Conservation (phyloP, 768 basidiomycete genomes). For the Infundibulicybe gibba region DNA sequence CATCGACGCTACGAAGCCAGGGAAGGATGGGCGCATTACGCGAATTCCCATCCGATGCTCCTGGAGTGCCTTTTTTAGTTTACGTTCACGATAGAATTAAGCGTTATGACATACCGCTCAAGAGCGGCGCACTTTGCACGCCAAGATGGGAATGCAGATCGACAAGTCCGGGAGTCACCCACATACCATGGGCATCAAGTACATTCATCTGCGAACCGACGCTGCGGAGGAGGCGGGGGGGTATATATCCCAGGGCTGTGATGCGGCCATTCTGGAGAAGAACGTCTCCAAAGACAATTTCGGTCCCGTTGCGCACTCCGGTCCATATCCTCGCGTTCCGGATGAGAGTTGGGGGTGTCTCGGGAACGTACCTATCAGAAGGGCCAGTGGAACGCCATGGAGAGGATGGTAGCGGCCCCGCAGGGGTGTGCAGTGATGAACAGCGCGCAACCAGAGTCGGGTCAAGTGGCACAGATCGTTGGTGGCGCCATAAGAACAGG, state of each 20-base stretch:
- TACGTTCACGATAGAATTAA: neutral
- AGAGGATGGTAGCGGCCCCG: conserved; percentile 19
- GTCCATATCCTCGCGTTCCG: conserved; percentile 81
- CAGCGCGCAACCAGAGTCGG: too few relatives aligned
- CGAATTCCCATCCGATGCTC: conserved; percentile 57
- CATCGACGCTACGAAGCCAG: conserved; percentile 69
- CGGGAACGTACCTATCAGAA: conserved; percentile 55
- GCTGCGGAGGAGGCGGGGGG: conserved; percentile 15
- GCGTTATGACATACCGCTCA: conserved; percentile 17
- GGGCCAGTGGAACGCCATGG: conserved; percentile 2
- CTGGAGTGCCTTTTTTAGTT: conserved; percentile 11
- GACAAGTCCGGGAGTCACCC: conserved; percentile 48
- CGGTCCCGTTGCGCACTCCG: conserved; percentile 51
- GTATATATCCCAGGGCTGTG: conserved; percentile 42
- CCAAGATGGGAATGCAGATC: conserved; percentile 46
- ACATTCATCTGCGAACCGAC: conserved; percentile 19
- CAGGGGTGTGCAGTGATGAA: conserved; percentile 11
- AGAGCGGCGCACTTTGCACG: conserved; percentile 22
- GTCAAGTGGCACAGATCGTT: too few relatives aligned
- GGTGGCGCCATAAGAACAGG: too few relatives aligned
- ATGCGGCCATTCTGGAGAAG: conserved; percentile 64
- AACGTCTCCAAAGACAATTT: conserved; percentile 55
- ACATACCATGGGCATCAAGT: conserved; percentile 59
- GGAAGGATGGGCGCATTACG: conserved; percentile 45
- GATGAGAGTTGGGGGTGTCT: conserved; percentile 52